Percentiles rank a stretch among this genome's conserved stretches.
Evolutionary conservation across 306 rosid genomes (phyloP).

Genomic region (Begonia loranthoides): DNA sequence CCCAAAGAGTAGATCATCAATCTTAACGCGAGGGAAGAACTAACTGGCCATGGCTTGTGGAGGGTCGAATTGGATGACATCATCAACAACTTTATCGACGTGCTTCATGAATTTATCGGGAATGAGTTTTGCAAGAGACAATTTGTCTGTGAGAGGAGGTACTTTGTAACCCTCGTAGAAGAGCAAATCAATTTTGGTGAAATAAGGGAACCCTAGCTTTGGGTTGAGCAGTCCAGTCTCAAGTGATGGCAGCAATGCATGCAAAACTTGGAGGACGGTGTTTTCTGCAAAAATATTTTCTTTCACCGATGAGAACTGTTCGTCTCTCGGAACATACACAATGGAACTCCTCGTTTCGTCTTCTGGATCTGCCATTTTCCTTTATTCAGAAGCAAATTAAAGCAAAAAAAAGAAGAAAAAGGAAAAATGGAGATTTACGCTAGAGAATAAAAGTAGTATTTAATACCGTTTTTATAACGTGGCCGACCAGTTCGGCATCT

Average conservation of each 20-base stretch:
- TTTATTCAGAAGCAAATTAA: no score
- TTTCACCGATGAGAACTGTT: conserved; percentile 26
- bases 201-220: conserved; percentile 24
- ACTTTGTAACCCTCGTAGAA: conserved; percentile 8
- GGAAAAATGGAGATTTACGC: no score
- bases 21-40: neutral
- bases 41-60: conserved; percentile 25
- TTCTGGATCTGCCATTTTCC: conserved; percentile 13
- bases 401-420: no score
- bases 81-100: conserved; percentile 6
- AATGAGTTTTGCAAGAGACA: conserved; percentile 8
- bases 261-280: conserved; percentile 13
- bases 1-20: neutral
- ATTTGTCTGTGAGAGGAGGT: conserved; percentile 12
- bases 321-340: conserved; percentile 31
- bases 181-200: conserved; percentile 29
- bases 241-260: conserved; percentile 15
- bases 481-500: conserved; percentile 24
- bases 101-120: conserved; percentile 22
- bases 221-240: conserved; percentile 5
- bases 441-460: no score
- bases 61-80: conserved; percentile 20
- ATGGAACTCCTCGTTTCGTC: conserved; percentile 15
- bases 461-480: conserved; percentile 6
- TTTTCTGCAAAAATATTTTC: conserved; percentile 6